Evolutionary conservation across 352 stramenopile genomes (phyloP), one percentile per base, ranked within the genome.

Genomic region (Pythium grandisporangium): DNA sequence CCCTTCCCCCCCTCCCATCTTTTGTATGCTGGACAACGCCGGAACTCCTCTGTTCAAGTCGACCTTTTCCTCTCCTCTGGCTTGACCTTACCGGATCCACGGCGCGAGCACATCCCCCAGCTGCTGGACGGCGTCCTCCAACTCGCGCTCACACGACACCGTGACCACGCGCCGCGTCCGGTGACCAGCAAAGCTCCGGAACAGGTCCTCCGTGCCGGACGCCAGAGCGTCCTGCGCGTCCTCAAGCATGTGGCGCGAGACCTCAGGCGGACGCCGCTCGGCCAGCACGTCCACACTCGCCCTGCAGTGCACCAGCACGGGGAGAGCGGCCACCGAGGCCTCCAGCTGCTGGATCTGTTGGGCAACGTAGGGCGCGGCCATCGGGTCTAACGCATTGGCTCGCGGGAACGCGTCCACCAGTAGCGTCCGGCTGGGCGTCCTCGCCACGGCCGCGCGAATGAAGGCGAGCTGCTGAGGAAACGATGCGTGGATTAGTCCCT

Each of bases 291-390:
- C 61, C 39, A 77, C 45, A 7, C 68, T 48, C n/a, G 58, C 45
- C 8, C 42, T 55, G 26, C 77, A 78, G 30, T 57, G 61, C 12
- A 82, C 49, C 6, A 79, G 39, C 17, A 37, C 35, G 2, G 34
- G 42, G 30, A 79, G 38, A 6, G 32, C 13, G 1, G 52, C 66
- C 2, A 66, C 42, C 20, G 40, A 16, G 22, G 33, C 36, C 37
- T 73, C 58, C n/a, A 85, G 37, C 12, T 61, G 42, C 43, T 51
- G 61, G 11, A 82, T 26, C 37, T 84, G 63, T 46, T 82, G 58
- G 4, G 61, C 54, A 19, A 61, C 55, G 55, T 74, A 77, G 43
- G 58, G 68, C 41, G 51, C 52, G 16, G 34, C 42, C 33, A 40
- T 43, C 17, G 37, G 24, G 32, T 48, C 43, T 43, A 37, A 41